phyloP scores from a whole-genome alignment of 2,329 filamentous ascomycete species.

The Cryphonectria radicalis region DNA sequence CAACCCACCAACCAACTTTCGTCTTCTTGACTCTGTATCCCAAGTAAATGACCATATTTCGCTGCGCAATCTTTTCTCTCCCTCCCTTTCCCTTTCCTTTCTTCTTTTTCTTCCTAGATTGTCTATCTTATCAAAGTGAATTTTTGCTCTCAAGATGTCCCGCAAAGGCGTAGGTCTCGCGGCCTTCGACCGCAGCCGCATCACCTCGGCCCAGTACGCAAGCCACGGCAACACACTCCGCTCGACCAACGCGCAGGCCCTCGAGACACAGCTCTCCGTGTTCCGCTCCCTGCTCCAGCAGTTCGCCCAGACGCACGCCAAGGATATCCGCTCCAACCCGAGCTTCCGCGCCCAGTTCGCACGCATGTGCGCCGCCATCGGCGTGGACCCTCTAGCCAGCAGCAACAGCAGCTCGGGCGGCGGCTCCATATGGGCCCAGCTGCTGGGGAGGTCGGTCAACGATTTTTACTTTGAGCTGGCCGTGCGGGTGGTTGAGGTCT shows the following conservation, averaged over 20 bases:
- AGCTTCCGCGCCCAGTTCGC: slow-evolving; percentile 96
- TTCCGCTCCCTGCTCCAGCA: slow-evolving; percentile 95
- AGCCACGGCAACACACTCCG: slow-evolving; percentile 88
- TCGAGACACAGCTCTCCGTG: slow-evolving; percentile 91
- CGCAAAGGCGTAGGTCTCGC: slow-evolving; percentile 88
- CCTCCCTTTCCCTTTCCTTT: too few relatives aligned
- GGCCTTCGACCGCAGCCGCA: slow-evolving; percentile 82
- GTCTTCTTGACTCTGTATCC: background rate
- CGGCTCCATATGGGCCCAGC: slow-evolving; percentile 87
- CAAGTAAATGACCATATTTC: background rate
- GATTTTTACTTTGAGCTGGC: slow-evolving; percentile 99
- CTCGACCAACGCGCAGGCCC: slow-evolving; percentile 78
- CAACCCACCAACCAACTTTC: background rate
- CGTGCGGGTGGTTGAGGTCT: slow-evolving; percentile 93
- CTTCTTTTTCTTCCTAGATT: background rate
- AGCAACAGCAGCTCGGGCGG: slow-evolving; percentile 54
- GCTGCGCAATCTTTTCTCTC: background rate
- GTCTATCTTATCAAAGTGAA: background rate
- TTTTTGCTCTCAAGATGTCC: slow-evolving; percentile 53
- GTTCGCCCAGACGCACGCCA: slow-evolving; percentile 91
- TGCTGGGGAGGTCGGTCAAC: slow-evolving; percentile 88
- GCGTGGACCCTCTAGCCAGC: slow-evolving; percentile 89
- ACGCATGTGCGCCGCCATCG: slow-evolving; percentile 96
- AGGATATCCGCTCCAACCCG: slow-evolving; percentile 94
- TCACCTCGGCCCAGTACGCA: slow-evolving; percentile 88